Conservation (phyloP, 2,329 filamentous ascomycete genomes). For the Catunica adiposa region DNA sequence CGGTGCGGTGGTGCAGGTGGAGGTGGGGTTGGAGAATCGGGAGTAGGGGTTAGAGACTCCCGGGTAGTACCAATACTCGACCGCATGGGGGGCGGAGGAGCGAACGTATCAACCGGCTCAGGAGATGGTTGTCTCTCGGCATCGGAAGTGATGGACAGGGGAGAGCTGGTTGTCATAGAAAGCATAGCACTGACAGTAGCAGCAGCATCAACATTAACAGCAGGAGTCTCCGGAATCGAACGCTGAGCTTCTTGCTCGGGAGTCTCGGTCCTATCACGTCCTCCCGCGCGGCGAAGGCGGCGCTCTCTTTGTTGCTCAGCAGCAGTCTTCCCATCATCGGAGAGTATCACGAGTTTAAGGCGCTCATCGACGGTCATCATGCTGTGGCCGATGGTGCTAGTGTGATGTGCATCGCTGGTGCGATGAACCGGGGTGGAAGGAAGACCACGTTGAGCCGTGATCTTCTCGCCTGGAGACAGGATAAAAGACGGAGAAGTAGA, state of each 20-base stretch:
- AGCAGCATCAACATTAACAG: slow-evolving; percentile 5
- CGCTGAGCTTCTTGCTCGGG: slow-evolving; percentile 11
- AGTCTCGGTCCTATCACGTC: slow-evolving; percentile 26
- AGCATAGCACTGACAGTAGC: slow-evolving; percentile 3
- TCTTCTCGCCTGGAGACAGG: slow-evolving; percentile 43
- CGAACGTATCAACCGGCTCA: slow-evolving; percentile 3
- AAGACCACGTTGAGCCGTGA: slow-evolving; percentile 49
- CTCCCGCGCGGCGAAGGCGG: slow-evolving; percentile 45
- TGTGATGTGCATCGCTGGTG: slow-evolving; percentile 60
- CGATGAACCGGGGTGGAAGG: slow-evolving; percentile 56
- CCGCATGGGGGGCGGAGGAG: slow-evolving; percentile 7
- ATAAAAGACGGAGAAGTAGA: background rate
- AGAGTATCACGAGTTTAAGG: slow-evolving; percentile 75
- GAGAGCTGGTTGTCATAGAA: slow-evolving; percentile 4
- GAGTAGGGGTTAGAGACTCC: slow-evolving; percentile 13
- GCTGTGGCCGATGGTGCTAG: slow-evolving; percentile 40
- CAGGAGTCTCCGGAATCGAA: slow-evolving; percentile 5
- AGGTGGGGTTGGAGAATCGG: background rate
- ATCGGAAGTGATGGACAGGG: slow-evolving; percentile 18
- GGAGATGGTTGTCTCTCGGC: slow-evolving; percentile 25
- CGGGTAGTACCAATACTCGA: slow-evolving; percentile 8
- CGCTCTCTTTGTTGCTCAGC: slow-evolving; percentile 52
- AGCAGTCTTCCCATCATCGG: slow-evolving; percentile 46
- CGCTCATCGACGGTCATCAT: slow-evolving; percentile 77
- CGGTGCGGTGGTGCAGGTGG: background rate